These are phyloP conservation scores for Macrophomina tecta DNA, from an alignment of 2,329 filamentous ascomycete genomes.

Conservation along the genomic window DNA sequence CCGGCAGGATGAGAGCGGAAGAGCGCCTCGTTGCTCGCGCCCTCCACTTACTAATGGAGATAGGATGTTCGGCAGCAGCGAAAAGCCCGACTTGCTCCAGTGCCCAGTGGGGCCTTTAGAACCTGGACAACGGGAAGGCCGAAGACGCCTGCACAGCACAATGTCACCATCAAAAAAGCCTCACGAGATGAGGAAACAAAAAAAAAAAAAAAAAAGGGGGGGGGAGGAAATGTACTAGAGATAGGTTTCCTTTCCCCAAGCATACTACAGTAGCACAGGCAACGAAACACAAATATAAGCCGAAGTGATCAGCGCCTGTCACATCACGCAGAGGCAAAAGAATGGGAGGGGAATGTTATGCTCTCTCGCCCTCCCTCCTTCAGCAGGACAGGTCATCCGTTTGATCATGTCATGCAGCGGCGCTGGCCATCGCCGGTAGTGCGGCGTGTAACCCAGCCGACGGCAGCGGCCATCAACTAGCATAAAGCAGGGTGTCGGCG, in stretches of 20 bases:
- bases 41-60: neutral
- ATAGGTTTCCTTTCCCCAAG: neutral
- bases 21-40: neutral
- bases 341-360: neutral
- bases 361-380: neutral
- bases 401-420: slow-evolving; percentile 12
- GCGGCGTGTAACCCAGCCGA: slow-evolving; percentile 16
- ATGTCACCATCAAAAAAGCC: too few relatives aligned
- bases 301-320: slow-evolving; percentile 3
- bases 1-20: too few relatives aligned
- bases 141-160: neutral
- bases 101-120: neutral
- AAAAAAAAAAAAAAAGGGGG: neutral
- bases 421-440: slow-evolving; percentile 1
- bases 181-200: neutral
- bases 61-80: slow-evolving; percentile 2
- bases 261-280: slow-evolving; percentile 13
- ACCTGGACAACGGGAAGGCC: neutral
- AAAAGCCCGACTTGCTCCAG: slow-evolving; percentile 7
- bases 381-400: neutral
- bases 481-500: neutral
- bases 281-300: slow-evolving; percentile 1
- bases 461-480: neutral
- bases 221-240: slow-evolving; percentile 9
- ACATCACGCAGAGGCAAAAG: neutral